A percentile compares a stretch with the other conserved stretches of the same genome.
Conservation (phyloP, 345 rosid species). For the Arabidopsis thaliana region DNA sequence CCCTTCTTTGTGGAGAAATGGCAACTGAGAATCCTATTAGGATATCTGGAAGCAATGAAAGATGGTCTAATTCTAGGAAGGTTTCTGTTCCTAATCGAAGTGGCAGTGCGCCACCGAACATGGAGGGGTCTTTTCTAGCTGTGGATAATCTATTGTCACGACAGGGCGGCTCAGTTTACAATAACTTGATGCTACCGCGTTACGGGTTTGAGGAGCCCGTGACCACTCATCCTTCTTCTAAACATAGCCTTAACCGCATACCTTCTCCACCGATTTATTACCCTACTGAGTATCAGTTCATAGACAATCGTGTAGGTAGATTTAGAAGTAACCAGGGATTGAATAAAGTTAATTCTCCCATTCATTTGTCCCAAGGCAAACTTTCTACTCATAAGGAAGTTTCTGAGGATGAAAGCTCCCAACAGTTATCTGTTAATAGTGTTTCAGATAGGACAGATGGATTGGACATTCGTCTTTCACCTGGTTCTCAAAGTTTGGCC, state of each 20-base stretch:
- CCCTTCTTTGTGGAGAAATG: conserved; percentile 39
- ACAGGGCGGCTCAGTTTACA: conserved; percentile 34
- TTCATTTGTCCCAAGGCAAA: conserved; percentile 46
- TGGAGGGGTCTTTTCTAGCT: conserved; percentile 65
- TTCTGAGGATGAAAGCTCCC: conserved; percentile 56
- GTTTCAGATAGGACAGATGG: conserved; percentile 34
- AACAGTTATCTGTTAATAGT: conserved; percentile 36
- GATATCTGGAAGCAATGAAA: conserved; percentile 45
- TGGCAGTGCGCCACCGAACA: conserved; percentile 70
- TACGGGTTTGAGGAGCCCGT: conserved; percentile 43
- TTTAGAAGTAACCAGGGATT: conserved; percentile 47
- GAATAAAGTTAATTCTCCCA: conserved; percentile 38
- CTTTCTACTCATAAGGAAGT: conserved; percentile 72
- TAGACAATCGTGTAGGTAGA: conserved; percentile 40
- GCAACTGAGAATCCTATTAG: conserved; percentile 66
- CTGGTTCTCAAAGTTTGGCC: conserved; percentile 43
- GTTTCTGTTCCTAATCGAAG: conserved; percentile 57
- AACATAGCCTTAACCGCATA: conserved; percentile 47
- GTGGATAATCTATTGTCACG: conserved; percentile 50
- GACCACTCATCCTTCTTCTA: conserved; percentile 42
- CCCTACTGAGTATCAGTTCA: conserved; percentile 42
- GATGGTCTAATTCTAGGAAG: conserved; percentile 50
- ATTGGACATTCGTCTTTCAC: conserved; percentile 34
- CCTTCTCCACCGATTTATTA: conserved; percentile 50
- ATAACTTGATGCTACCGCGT: conserved; percentile 37